Percentiles rank a stretch among this genome's conserved stretches.
These are phyloP conservation scores for Tuber brumale DNA, from an alignment of 495 filamentous ascomycete species.

Conservation along the genomic window DNA sequence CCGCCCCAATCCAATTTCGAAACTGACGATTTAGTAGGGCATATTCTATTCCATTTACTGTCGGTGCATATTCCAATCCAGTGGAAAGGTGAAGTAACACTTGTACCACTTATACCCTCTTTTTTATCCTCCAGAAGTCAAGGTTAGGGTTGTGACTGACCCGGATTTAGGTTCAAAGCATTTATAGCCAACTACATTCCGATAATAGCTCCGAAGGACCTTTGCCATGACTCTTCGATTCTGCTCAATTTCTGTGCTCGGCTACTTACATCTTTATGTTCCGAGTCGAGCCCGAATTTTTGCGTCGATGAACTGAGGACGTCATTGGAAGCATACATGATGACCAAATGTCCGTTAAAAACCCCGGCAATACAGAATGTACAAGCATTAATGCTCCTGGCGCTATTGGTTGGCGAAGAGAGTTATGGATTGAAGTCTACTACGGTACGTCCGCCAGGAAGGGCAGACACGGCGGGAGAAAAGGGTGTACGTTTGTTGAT, in stretches of 20 bases:
- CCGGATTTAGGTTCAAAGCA: slow-evolving; percentile 26
- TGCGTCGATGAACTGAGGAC: slow-evolving; percentile 16
- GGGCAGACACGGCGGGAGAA: neutral
- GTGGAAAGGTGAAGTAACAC: slow-evolving; percentile 21
- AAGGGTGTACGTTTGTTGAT: neutral
- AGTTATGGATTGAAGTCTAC: slow-evolving; percentile 28
- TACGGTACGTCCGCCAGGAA: slow-evolving; percentile 18
- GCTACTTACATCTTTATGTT: slow-evolving; percentile 19
- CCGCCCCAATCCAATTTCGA: neutral
- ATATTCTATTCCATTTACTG: neutral
- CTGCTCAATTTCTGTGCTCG: slow-evolving; percentile 30
- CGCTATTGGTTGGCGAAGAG: slow-evolving; percentile 22
- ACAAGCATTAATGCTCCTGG: slow-evolving; percentile 24
- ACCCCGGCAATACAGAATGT: slow-evolving; percentile 28
- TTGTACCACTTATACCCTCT: neutral
- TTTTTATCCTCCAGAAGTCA: neutral
- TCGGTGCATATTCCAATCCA: slow-evolving; percentile 21
- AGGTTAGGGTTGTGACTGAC: neutral
- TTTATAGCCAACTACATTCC: slow-evolving; percentile 21
- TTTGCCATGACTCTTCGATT: slow-evolving; percentile 29
- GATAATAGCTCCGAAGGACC: slow-evolving; percentile 28
- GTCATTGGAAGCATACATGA: slow-evolving; percentile 30
- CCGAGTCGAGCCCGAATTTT: slow-evolving; percentile 14
- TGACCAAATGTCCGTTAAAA: slow-evolving; percentile 29
- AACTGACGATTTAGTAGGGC: slow-evolving; percentile 9